Conservation (phyloP, 495 filamentous ascomycete species). For the Hypoxylon cercidicola region DNA sequence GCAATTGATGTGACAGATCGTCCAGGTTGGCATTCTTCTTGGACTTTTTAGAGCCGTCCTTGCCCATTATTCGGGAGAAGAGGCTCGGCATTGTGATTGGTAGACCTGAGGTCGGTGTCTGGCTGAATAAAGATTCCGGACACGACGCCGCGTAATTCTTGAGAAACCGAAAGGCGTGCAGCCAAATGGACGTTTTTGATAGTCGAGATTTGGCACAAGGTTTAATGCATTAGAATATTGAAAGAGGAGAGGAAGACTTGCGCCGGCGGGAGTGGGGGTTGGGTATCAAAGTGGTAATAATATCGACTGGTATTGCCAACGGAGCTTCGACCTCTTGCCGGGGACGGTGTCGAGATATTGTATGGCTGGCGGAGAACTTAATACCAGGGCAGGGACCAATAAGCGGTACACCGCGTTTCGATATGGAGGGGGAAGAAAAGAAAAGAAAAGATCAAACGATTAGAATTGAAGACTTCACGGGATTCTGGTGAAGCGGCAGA, state of each 20-base stretch:
- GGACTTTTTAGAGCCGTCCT: conserved; percentile 69
- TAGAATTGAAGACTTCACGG: conserved; percentile 38
- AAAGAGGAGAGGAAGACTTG: conserved; percentile 34
- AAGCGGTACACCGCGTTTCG: conserved; percentile 19
- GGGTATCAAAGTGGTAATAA: conserved; percentile 47
- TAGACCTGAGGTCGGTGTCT: conserved; percentile 15
- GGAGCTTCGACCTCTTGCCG: conserved; percentile 26
- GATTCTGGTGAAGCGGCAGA: conserved; percentile 25
- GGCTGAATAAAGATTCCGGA: conserved; percentile 19
- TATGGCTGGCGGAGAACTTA: conserved; percentile 16
- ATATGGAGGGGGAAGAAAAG: conserved; percentile 29
- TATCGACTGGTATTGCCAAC: conserved; percentile 41
- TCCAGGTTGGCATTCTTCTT: conserved; percentile 63
- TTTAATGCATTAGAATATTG: conserved; percentile 31
- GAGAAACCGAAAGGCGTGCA: conserved; percentile 13
- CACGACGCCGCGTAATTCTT: conserved; percentile 17
- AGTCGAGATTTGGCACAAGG: conserved; percentile 31
- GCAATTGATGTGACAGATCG: conserved; percentile 58
- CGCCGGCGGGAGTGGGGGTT: conserved; percentile 45
- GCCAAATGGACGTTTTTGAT: conserved; percentile 22
- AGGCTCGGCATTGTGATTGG: conserved; percentile 65
- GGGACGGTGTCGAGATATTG: conserved; percentile 24
- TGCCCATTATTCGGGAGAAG: conserved; percentile 79
- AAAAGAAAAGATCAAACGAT: conserved; percentile 32
- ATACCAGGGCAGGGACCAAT: conserved; percentile 27